Base-by-base conservation (phyloP, 306 rosid species). In the Biancaea sappan region DNA sequence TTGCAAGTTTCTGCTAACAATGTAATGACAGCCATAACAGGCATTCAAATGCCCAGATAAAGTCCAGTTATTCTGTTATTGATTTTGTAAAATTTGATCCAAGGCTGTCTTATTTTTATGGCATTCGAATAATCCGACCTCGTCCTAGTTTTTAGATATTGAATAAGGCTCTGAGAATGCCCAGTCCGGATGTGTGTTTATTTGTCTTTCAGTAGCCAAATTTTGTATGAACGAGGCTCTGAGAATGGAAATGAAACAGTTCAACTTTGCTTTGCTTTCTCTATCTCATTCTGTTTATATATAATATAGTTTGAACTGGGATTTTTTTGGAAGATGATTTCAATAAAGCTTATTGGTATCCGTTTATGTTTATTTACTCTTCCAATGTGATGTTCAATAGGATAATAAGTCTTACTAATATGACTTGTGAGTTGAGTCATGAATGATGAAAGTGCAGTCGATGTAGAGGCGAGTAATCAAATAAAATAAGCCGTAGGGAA, bases 1-100 rank as follows among this genome's bases (percentile, higher is more conserved):
- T 78, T 73, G 32, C 73, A 78, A 62, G 68, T 69, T 66, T 73
- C 71, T 52, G 60, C 60, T 29, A 37, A 68, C 71, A 67, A 34
- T 72, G 66, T 73, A 73, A 61, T 40, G 59, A 60, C 13, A 52
- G 37, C 54, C 77, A 76, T 57, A 54, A 41, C 65, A 69, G 79
- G 80, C 80, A 54, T 72, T 68, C 53, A 61, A 46, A 63, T 59
- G 66, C 68, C 29, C 44, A 67, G 35, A 76, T 56, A 56, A 47
- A 53, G 73, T 58, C 57, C 35, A 58, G 38, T 71, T 31, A 66
- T 66, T 66, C 77, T 52, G 37, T 54, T 35, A 47, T 74, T 73
- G 67, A 72, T 60, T 69, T 34, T 75, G 77, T 79, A 52, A 26
- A 58, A 58, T 52, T 57, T 66, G 59, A 72, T 79, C 29, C 29